Conservation (phyloP, 2,329 filamentous ascomycete genomes). For the Scleromitrula shiraiana region DNA sequence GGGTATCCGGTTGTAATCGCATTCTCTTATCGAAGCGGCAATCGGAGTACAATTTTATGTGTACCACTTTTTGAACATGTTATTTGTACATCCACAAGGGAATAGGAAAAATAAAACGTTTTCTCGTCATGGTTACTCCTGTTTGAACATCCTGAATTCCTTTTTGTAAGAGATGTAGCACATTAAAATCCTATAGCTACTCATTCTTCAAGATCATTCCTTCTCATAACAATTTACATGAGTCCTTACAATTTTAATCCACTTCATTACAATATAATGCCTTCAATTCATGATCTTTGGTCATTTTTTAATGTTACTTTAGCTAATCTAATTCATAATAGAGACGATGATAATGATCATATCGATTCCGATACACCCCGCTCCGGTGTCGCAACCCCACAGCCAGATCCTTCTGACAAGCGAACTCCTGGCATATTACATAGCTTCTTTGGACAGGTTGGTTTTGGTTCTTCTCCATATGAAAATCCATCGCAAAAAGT, state of each 20-base stretch:
- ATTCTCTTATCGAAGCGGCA: slow-evolving; percentile 24
- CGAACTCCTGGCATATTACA: slow-evolving; percentile 88
- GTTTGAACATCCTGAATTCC: neutral
- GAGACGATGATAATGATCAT: slow-evolving; percentile 64
- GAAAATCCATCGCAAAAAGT: slow-evolving; percentile 23
- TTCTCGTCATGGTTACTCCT: neutral
- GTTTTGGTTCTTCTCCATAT: slow-evolving; percentile 63
- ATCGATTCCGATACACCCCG: slow-evolving; percentile 81
- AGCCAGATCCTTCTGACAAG: slow-evolving; percentile 90
- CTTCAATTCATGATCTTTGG: slow-evolving; percentile 4
- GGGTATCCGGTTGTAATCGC: slow-evolving; percentile 19
- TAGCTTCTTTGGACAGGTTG: slow-evolving; percentile 99
- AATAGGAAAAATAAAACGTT: neutral
- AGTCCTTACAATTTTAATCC: neutral
- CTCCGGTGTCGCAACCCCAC: slow-evolving; percentile 85
- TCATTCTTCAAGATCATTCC: neutral
- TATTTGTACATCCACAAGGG: slow-evolving; percentile 7
- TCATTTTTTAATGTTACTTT: slow-evolving; percentile 17
- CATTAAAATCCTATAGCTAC: neutral
- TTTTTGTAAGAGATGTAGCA: neutral
- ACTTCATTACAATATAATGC: neutral
- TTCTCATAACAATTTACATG: no score
- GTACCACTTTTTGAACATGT: neutral
- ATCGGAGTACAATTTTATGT: slow-evolving; percentile 19
- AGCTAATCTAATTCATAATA: slow-evolving; percentile 24